Base-by-base conservation (phyloP, 495 filamentous ascomycete species). In the Penicillium coprophilum region DNA sequence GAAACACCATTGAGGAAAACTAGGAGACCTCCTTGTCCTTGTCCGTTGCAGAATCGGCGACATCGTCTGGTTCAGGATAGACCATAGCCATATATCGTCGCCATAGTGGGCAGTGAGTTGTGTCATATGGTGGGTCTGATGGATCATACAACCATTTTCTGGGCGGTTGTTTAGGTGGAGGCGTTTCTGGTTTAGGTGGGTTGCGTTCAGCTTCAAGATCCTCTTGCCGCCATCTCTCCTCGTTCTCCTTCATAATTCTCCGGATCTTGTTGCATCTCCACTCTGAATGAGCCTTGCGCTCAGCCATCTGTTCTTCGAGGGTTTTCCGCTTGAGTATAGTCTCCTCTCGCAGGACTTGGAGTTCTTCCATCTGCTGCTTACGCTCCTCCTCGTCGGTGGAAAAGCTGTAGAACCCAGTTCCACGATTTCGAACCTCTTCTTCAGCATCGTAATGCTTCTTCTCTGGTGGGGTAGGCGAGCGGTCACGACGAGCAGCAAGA, bases 341-440 rank as follows among this genome's bases (percentile, higher is more conserved):
- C 65, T 82, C 80, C 56, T 65, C 62, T 50, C 94, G 73, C 76
- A 88, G 85, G 53, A 61, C 70, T 62, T 81, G 79, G 56, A 98
- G 68, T 46, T 77, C 80, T 69, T 80, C 79, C 91, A 97, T 96
- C 80, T 97, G 87, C 69, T 67, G 66, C 58, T 72, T 71, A 51
- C 94, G 75, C 52, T 73, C 73, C 49, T 74, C 83, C 64, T 82
- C 83, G 69, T 96, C 87, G 58, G 72, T 78, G 24, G 85, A 88
- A 66, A 98, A 97, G 31, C 81, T 80, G 68, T 92, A 97, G 68
- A 96, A 98, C 0, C 91, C 95, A 7, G 88, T 87, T 0, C 94
- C 95, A 65, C 92, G 93, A 38, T 84, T 89, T 48, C 94, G 77
- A 30, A 94, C 85, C 79, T 97, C 94, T 51, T 73, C 77, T 55